Evolutionary conservation across 2,329 filamentous ascomycete species (phyloP), one percentile per base, ranked within the genome.

Genomic region (Calonectria pseudoturangicola): DNA sequence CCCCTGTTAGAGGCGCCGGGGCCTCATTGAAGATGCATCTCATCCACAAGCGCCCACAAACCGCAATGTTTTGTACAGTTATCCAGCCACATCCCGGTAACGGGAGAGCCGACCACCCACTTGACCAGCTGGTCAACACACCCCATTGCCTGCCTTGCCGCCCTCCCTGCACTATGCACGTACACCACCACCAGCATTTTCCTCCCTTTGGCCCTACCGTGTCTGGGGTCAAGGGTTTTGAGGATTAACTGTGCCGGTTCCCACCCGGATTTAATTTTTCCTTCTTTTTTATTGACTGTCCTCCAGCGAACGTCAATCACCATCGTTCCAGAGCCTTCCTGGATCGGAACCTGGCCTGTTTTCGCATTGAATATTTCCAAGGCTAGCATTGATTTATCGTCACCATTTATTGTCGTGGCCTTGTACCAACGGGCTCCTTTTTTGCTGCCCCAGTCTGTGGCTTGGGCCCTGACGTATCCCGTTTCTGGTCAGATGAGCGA

Each of bases 401-500:
- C 54, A 60, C n/a, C 9, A 3, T 43, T 18, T 18, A n/a, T 21
- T 45, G 21, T 62, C 56, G 56, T 62, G 56, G 56, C 51, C n/a
- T 25, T 25, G 27, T 21, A 36, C 27, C 30, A 15, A 36, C 15
- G 33, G 33, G 18, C n/a, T 58, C 8, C n/a, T 58, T 58, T 7
- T 7, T 58, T 6, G 15, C 43, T 5, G 30, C 51, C 50, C 30
- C 30, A 58, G 30, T 58, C 5, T 12, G n/a, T 33, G 36, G 10
- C 12, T 30, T 21, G n/a, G 33, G 12, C 54, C 33, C 33, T 58
- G 33, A 58, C 33, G 54, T 58, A 58, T 15, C 33, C 33, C 33
- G 33, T 58, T 41, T 58, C 30, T 39, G 54, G 54, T 58, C 54
- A 58, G 33, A 41, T 58, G 54, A 27, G 33, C 54, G 54, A 41